These are phyloP conservation scores for Castanea crenata DNA, from an alignment of 306 rosid genomes.

Conservation along the genomic window DNA sequence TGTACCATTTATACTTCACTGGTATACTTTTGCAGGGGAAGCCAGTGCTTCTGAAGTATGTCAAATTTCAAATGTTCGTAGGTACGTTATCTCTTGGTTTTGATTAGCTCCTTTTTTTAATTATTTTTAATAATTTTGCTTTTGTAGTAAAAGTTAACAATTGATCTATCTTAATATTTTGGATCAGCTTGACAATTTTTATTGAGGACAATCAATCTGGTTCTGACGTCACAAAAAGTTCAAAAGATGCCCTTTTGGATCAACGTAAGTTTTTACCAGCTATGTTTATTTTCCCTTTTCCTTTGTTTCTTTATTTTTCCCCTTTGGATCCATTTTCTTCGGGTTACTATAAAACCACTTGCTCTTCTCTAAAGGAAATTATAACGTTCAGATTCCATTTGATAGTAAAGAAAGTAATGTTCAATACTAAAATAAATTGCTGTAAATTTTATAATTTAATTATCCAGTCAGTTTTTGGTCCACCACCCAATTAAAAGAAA, in stretches of 20 bases:
- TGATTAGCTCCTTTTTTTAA: constrained; percentile 2
- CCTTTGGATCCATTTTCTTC: neutral
- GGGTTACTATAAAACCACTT: neutral
- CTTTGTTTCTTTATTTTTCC: neutral
- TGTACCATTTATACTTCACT: neutral
- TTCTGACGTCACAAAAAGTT: constrained; percentile 73
- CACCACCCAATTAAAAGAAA: no score
- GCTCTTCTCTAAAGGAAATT: neutral
- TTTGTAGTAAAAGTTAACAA: neutral
- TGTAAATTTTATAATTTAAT: neutral
- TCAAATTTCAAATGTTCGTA: constrained; percentile 94
- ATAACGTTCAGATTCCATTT: neutral
- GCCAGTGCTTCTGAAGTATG: constrained; percentile 74
- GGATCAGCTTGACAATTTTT: constrained; percentile 81
- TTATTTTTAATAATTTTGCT: neutral
- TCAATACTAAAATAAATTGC: neutral
- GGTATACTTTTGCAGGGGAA: constrained; percentile 60
- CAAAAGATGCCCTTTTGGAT: constrained; percentile 77
- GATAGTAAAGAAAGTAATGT: neutral
- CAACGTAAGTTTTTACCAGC: constrained; percentile 67
- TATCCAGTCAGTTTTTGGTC: no score
- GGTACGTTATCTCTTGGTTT: constrained; percentile 45
- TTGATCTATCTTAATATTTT: constrained; percentile 27
- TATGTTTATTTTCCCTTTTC: neutral
- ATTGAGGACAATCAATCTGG: constrained; percentile 90